Base-by-base conservation (phyloP, 306 rosid genomes). In the Casuarina equisetifolia region DNA sequence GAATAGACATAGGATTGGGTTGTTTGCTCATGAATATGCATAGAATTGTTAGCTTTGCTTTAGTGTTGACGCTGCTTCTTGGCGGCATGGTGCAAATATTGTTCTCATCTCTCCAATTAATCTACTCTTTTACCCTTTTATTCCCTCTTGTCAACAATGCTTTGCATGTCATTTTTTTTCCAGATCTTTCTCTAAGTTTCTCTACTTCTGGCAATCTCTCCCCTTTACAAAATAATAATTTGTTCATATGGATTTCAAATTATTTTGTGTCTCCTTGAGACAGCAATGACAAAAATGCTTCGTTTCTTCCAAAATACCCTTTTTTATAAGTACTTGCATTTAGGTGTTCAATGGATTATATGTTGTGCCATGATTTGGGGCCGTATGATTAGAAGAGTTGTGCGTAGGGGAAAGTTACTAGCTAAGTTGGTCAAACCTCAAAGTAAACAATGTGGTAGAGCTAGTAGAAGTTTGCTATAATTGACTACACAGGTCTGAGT, bases 401-500 rank as follows among this genome's bases (percentile, higher is more conserved):
- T n/a, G 68, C 17, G 36, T 36, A 4, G n/a, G 43, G 42, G 44
- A 32, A 5, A 35, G 4, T 63, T 16, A 63, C 20, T 13, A 35
- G 43, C 38, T 63, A 38, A 63, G 20, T 8, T 38, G 69, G 43
- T 5, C 19, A 13, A 63, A 38, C 40, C 9, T 64, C 32, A 32
- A n/a, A n/a, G n/a, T n/a, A n/a, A n/a, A n/a, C n/a, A n/a, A n/a
- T n/a, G n/a, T n/a, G n/a, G n/a, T n/a, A n/a, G n/a, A n/a, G n/a
- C n/a, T n/a, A n/a, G n/a, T n/a, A n/a, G n/a, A n/a, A n/a, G n/a
- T n/a, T n/a, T n/a, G 48, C 6, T 15, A 10, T n/a, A 64, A 16
- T 64, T 64, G 70, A 39, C 45, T 7, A 6, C 12, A 66, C 70
- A 66, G 19, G 40, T 66, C 70, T 66, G 12, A 7, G 70, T 66